These are phyloP conservation scores for Smithsoniella earleae DNA, from an alignment of 163 green algal genomes.

Conservation along the genomic window DNA sequence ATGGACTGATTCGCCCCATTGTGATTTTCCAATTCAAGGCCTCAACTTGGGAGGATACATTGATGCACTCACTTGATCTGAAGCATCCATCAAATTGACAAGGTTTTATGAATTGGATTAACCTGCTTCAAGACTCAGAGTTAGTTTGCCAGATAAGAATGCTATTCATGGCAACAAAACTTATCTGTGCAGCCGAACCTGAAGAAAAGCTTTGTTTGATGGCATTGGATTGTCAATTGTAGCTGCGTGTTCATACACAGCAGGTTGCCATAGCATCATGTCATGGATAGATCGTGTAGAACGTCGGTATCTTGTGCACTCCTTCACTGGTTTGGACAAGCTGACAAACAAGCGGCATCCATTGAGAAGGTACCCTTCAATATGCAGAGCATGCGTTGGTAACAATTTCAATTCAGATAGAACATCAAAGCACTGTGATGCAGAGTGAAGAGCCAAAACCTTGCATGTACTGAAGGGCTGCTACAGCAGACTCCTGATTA, in stretches of 20 bases:
- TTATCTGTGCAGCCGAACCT: too few species aligned
- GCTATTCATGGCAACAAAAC: too few species aligned
- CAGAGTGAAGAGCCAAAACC: too few species aligned
- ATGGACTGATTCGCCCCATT: too few species aligned
- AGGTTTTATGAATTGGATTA: background rate
- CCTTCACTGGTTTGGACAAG: constrained; percentile 11
- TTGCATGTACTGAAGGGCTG: background rate
- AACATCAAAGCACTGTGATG: too few species aligned
- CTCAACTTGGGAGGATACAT: too few species aligned
- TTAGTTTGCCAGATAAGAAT: too few species aligned
- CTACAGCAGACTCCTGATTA: background rate
- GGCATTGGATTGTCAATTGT: constrained; percentile 1
- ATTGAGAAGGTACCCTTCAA: background rate
- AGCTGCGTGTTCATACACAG: background rate
- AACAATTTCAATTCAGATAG: too few species aligned
- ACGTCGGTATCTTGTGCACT: background rate
- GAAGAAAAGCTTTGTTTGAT: constrained; percentile 9
- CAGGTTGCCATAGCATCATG: constrained; percentile 3
- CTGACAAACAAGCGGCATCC: background rate
- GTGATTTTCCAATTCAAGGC: too few species aligned
- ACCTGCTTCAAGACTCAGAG: background rate
- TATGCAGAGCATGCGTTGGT: too few species aligned
- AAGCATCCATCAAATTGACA: background rate
- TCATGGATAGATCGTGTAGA: background rate
- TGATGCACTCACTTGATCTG: too few species aligned